Conservation (phyloP, 2,329 filamentous ascomycete genomes). For the Chaetomium sp. region DNA sequence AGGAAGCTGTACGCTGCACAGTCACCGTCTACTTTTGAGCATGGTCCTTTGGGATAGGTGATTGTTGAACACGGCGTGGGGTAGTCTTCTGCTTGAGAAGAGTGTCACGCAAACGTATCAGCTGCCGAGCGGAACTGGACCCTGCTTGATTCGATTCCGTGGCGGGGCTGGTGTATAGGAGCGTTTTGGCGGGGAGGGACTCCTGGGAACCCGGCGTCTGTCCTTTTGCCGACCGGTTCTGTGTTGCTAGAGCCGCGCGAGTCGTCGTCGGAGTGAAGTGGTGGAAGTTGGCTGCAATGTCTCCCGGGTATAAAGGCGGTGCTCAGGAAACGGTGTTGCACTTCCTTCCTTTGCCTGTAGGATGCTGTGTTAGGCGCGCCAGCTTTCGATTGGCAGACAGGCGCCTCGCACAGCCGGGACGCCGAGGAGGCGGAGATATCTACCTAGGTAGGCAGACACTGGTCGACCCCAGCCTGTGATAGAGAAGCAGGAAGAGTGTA, state of each 20-base stretch:
- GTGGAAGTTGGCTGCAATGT: not conserved
- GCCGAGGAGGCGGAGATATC: not conserved
- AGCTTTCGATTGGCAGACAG: not conserved
- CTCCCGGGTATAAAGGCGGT: not conserved
- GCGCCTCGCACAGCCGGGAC: not conserved
- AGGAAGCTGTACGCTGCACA: constrained; percentile 7
- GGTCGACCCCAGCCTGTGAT: not conserved
- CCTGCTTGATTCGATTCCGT: not conserved
- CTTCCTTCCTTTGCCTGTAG: not conserved
- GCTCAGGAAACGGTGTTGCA: not conserved
- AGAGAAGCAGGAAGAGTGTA: not conserved
- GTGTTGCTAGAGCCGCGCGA: not conserved
- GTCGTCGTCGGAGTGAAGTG: not conserved
- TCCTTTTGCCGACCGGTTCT: not conserved
- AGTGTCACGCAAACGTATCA: not conserved
- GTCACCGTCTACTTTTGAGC: constrained; percentile 21
- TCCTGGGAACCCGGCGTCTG: not conserved
- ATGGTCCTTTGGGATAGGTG: constrained; percentile 16
- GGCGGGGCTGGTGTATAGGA: no score
- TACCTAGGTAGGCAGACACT: not conserved
- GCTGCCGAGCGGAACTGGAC: not conserved
- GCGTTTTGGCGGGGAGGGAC: no score
- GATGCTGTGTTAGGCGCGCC: constrained; percentile 2
- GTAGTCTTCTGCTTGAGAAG: not conserved
- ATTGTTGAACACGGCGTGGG: not conserved